Evolutionary conservation across 108 stramenopile genomes (phyloP).

Genomic region (Cyclotella cryptica): DNA sequence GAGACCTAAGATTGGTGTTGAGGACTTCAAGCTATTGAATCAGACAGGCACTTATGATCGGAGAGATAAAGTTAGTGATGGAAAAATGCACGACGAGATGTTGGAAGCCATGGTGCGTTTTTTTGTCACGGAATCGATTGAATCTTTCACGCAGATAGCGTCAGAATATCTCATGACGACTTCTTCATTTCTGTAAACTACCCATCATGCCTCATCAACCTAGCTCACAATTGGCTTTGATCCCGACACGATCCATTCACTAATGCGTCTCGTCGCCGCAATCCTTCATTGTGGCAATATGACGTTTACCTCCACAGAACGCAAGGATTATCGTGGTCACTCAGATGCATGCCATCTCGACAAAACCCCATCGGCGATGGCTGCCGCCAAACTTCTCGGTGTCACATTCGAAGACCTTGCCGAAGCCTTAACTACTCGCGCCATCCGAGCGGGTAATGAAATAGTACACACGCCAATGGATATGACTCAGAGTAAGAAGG

Average conservation of each 20-base stretch:
- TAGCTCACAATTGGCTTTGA: constrained; percentile 83
- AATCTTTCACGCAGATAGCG: neutral
- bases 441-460: constrained; percentile 83
- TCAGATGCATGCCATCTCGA: constrained; percentile 13
- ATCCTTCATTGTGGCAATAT: constrained; percentile 52
- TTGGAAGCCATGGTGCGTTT: constrained; percentile 84
- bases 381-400: constrained; percentile 70
- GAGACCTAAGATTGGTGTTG: constrained; percentile 34
- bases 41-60: constrained; percentile 82
- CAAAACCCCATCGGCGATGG: constrained; percentile 43
- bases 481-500: constrained; percentile 66
- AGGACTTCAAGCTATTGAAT: constrained; percentile 72
- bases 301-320: constrained; percentile 11
- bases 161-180: too few species aligned
- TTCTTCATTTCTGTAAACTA: too few species aligned
- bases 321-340: constrained; percentile 9
- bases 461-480: constrained; percentile 76
- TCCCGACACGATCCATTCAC: constrained; percentile 62
- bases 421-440: constrained; percentile 68
- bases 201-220: too few species aligned
- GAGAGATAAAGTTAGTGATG: constrained; percentile 87
- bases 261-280: constrained; percentile 77
- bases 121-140: neutral
- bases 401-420: constrained; percentile 68
- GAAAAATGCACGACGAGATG: constrained; percentile 82